These are phyloP conservation scores for Acer yangbiense DNA, from an alignment of 345 rosid genomes.

Conservation along the genomic window DNA sequence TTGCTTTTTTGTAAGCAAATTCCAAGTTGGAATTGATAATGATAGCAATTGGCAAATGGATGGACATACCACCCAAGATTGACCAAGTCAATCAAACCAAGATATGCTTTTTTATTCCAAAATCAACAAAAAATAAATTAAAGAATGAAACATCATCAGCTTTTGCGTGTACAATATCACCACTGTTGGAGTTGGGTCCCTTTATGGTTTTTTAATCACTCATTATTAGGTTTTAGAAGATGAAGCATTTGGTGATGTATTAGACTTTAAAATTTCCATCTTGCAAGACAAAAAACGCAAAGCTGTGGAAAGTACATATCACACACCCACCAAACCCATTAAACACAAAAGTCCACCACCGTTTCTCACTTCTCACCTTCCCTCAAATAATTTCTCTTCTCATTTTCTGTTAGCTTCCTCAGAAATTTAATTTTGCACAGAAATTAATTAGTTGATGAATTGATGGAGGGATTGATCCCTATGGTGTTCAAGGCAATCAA, in stretches of 20 bases:
- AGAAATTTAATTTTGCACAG: too few species aligned
- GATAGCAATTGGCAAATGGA: too few species aligned
- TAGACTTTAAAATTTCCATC: conserved; percentile 18
- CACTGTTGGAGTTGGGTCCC: not conserved
- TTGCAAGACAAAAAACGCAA: not conserved
- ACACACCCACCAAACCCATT: conserved; percentile 26
- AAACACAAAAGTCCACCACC: conserved; percentile 23
- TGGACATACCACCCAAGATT: too few species aligned
- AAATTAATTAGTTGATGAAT: not conserved
- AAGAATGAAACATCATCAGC: too few species aligned
- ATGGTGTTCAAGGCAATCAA: conserved; percentile 63
- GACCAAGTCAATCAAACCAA: too few species aligned
- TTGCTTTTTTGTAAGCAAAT: too few species aligned
- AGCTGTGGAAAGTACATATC: conserved; percentile 7
- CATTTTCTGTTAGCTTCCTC: conserved; percentile 16
- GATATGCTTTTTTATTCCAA: too few species aligned
- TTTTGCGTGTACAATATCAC: too few species aligned
- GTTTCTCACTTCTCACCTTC: not conserved
- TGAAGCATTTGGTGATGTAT: conserved; percentile 15
- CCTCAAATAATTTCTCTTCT: conserved; percentile 12
- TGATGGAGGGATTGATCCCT: conserved; percentile 91
- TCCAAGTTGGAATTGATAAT: too few species aligned
- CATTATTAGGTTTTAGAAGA: too few species aligned
- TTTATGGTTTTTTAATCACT: not conserved
- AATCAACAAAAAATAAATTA: too few species aligned